A percentile compares a stretch with the other conserved stretches of the same genome.
Evolutionary conservation across 2,329 filamentous ascomycete genomes (phyloP).

Genomic region (Sporothrix mexicana): DNA sequence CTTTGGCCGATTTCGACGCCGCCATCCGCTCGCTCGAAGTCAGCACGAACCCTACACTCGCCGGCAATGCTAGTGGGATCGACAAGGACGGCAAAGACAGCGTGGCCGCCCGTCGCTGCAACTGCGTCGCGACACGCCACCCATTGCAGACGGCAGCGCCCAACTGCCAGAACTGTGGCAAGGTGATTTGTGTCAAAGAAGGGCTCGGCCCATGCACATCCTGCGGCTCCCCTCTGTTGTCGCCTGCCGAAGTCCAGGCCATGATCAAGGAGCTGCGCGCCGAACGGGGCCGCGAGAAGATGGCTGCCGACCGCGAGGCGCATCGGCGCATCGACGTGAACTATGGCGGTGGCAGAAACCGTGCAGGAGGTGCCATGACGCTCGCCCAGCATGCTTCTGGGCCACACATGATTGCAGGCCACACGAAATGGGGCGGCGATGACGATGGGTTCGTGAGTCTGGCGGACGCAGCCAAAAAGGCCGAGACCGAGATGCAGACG

Average conservation of each 20-base stretch:
- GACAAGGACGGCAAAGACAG: slow-evolving; percentile 47
- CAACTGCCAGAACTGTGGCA: slow-evolving; percentile 91
- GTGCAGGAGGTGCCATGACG: slow-evolving; percentile 43
- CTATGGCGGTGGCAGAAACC: slow-evolving; percentile 32
- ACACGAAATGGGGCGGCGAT: slow-evolving; percentile 39
- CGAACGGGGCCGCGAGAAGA: slow-evolving; percentile 85
- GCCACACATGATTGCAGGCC: slow-evolving; percentile 37
- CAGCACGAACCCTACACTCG: slow-evolving; percentile 81
- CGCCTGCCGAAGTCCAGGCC: slow-evolving; percentile 73
- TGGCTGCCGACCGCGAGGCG: slow-evolving; percentile 76
- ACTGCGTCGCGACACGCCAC: slow-evolving; percentile 86
- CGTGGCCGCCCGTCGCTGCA: slow-evolving; percentile 71
- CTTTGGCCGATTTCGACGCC: slow-evolving; percentile 72
- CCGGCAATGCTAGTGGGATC: not conserved
- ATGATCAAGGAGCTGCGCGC: slow-evolving; percentile 85
- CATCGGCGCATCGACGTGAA: slow-evolving; percentile 71
- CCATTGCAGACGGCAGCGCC: slow-evolving; percentile 88
- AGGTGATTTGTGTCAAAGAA: slow-evolving; percentile 93
- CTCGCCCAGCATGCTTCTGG: slow-evolving; percentile 18
- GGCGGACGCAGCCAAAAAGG: slow-evolving; percentile 58
- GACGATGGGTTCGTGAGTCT: slow-evolving; percentile 61
- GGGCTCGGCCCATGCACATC: slow-evolving; percentile 94
- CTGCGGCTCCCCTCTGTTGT: slow-evolving; percentile 77
- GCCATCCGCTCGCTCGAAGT: slow-evolving; percentile 89
- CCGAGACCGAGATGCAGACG: slow-evolving; percentile 48